Conservation (phyloP, 306 rosid species). For the Pyrus communis region DNA sequence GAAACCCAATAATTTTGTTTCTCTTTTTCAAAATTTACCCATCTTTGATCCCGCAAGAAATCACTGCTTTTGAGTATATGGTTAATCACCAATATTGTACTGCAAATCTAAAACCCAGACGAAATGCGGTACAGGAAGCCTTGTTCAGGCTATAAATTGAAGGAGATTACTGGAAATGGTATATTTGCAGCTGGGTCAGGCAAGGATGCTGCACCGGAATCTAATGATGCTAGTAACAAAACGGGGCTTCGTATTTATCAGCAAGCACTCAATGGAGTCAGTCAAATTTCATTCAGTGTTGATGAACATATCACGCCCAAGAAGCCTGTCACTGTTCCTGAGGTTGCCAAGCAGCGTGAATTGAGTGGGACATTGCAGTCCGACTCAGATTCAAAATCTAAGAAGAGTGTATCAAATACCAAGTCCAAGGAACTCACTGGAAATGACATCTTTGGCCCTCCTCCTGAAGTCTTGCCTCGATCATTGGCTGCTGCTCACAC, state of each 20-base stretch:
- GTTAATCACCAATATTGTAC: background rate
- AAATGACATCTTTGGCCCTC: slow-evolving; percentile 76
- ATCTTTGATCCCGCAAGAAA: background rate
- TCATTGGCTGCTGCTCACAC: slow-evolving; percentile 38
- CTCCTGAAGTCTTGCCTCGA: slow-evolving; percentile 55
- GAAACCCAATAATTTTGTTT: background rate
- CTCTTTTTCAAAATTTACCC: background rate
- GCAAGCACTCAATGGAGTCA: slow-evolving; percentile 62
- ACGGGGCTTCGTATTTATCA: slow-evolving; percentile 58
- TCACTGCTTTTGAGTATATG: background rate
- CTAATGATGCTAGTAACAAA: slow-evolving; percentile 33
- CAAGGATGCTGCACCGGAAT: slow-evolving; percentile 34
- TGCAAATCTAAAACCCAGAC: background rate
- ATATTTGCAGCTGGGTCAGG: slow-evolving; percentile 44
- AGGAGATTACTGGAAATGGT: slow-evolving; percentile 65
- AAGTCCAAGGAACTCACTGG: slow-evolving; percentile 85
- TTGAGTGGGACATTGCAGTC: slow-evolving; percentile 63
- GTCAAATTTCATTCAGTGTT: slow-evolving; percentile 70
- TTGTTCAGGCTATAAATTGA: slow-evolving; percentile 55
- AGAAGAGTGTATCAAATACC: slow-evolving; percentile 57
- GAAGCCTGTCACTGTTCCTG: slow-evolving; percentile 60
- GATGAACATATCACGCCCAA: slow-evolving; percentile 59
- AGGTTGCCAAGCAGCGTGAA: slow-evolving; percentile 95
- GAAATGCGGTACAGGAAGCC: slow-evolving; percentile 51
- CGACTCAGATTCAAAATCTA: slow-evolving; percentile 34